Conservation (phyloP, 371 early-diverging fungal species). For the Circinella umbellata region DNA sequence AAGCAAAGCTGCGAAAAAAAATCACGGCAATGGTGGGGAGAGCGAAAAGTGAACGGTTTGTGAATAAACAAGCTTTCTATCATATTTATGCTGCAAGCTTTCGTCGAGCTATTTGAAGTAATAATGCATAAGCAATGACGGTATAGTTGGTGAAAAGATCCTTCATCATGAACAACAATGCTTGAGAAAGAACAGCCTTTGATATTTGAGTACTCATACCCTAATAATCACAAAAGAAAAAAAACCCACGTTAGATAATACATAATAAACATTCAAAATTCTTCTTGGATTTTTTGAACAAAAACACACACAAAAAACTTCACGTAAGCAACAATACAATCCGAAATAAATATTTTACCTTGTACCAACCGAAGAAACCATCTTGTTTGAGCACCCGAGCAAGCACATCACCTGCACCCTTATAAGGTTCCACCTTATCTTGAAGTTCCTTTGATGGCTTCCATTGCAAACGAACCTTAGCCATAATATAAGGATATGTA, state of each 20-base stretch:
- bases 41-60: not conserved
- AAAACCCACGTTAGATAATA: not conserved
- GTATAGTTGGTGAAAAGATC: constrained; percentile 83
- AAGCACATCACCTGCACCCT: constrained; percentile 87
- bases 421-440: constrained; percentile 67
- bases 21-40: not conserved
- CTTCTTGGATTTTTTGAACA: too few relatives aligned
- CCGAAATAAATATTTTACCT: constrained; percentile 53
- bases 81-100: constrained; percentile 10
- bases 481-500: constrained; percentile 98
- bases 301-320: not conserved
- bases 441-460: constrained; percentile 73
- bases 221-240: constrained; percentile 36
- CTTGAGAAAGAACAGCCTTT: constrained; percentile 96
- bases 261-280: not conserved
- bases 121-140: constrained; percentile 54
- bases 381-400: constrained; percentile 76
- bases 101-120: constrained; percentile 15
- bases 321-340: constrained; percentile 1
- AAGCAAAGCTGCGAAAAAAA: not conserved
- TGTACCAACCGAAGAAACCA: constrained; percentile 93
- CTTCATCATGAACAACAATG: constrained; percentile 93
- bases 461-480: constrained; percentile 96
- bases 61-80: not conserved
- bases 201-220: constrained; percentile 96